A percentile compares a stretch with the other conserved stretches of the same genome.
phyloP scores from a whole-genome alignment of 164 flowering plant species.

The Piper betle region DNA sequence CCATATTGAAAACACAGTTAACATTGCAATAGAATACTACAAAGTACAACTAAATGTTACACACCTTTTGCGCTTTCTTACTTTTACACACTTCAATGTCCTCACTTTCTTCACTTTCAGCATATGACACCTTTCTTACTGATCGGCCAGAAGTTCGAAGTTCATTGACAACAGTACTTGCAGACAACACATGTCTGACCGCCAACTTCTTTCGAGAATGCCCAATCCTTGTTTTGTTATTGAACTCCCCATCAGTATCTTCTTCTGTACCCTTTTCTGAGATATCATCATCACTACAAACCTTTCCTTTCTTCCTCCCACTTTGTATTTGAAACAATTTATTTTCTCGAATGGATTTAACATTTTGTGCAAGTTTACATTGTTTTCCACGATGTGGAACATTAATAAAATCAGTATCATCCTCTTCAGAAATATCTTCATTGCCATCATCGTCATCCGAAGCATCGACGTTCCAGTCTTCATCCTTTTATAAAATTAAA shows the following conservation, averaged over 20 bases:
- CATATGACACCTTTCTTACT: slow-evolving; percentile 86
- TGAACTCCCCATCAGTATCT: slow-evolving; percentile 57
- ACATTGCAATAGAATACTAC: neutral
- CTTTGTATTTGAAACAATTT: slow-evolving; percentile 28
- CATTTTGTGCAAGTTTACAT: slow-evolving; percentile 31
- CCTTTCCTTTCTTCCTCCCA: slow-evolving; percentile 44
- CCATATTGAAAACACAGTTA: neutral
- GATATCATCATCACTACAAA: slow-evolving; percentile 47
- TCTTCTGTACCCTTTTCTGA: slow-evolving; percentile 55
- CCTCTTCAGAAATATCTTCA: slow-evolving; percentile 60
- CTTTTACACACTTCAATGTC: slow-evolving; percentile 66
- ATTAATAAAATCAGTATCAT: slow-evolving; percentile 33
- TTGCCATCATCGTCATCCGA: slow-evolving; percentile 62
- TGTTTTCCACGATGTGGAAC: slow-evolving; percentile 32
- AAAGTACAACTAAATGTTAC: neutral
- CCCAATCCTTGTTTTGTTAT: slow-evolving; percentile 27
- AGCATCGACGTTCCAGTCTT: slow-evolving; percentile 61
- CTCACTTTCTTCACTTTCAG: slow-evolving; percentile 95
- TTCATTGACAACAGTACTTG: slow-evolving; percentile 33
- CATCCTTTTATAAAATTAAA: slow-evolving; percentile 27
- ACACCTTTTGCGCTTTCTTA: slow-evolving; percentile 65
- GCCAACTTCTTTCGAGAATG: slow-evolving; percentile 28
- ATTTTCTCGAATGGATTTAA: slow-evolving; percentile 29
- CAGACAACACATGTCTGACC: slow-evolving; percentile 28
- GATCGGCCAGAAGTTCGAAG: slow-evolving; percentile 75